Evolutionary conservation across 1,284 basidiomycete genomes (phyloP).

Genomic region (Neonothopanus nambi): DNA sequence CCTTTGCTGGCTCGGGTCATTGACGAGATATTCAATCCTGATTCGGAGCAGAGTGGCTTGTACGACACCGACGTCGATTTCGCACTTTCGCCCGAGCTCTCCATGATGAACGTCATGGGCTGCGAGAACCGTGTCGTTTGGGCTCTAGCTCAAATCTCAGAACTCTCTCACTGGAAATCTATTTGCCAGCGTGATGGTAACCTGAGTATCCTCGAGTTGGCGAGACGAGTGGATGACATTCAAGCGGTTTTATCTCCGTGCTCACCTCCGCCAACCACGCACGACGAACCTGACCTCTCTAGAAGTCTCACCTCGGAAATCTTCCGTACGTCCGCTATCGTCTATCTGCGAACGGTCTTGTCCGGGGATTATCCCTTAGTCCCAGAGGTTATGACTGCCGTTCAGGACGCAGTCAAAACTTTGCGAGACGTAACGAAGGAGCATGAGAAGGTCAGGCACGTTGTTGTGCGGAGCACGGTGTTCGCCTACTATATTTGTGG

Average conservation of each 20-base stretch:
- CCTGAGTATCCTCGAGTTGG: conserved; percentile 60
- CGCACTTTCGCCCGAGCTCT: conserved; percentile 29
- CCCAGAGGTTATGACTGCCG: conserved; percentile 56
- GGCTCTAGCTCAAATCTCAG: conserved; percentile 72
- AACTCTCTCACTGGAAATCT: conserved; percentile 69
- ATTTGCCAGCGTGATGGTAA: conserved; percentile 34
- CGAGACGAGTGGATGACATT: conserved; percentile 52
- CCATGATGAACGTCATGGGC: conserved; percentile 83
- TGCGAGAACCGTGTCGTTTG: conserved; percentile 78
- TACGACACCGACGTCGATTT: conserved; percentile 33
- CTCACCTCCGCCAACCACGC: not conserved
- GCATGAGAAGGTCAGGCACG: conserved; percentile 40
- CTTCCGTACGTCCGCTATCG: conserved; percentile 70
- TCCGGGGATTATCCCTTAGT: conserved; percentile 66
- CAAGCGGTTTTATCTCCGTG: conserved; percentile 33
- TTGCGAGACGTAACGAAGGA: conserved; percentile 40
- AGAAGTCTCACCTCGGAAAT: conserved; percentile 59
- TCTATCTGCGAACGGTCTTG: conserved; percentile 73
- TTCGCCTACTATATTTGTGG: conserved; percentile 75
- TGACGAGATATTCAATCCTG: conserved; percentile 52
- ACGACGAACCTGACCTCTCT: conserved; percentile 28
- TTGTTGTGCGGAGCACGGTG: conserved; percentile 74
- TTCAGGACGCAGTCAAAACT: conserved; percentile 54
- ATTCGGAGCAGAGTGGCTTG: conserved; percentile 33
- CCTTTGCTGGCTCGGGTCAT: conserved; percentile 63